Evolutionary conservation across 2,329 filamentous ascomycete species (phyloP).

Genomic region (Phyllosticta citrichinensis): DNA sequence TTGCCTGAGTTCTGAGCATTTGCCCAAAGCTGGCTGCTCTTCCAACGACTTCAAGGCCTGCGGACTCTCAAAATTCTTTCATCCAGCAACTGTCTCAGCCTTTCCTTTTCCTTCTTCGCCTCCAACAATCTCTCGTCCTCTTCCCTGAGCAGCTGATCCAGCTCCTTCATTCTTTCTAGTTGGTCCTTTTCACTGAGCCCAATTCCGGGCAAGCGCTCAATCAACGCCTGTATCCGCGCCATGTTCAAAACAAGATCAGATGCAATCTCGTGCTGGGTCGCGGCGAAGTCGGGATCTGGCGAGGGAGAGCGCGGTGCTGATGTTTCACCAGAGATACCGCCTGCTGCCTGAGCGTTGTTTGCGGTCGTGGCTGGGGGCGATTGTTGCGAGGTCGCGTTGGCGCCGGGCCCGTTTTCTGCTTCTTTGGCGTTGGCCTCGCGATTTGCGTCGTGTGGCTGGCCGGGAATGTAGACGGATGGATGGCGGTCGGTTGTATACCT

Average conservation of each 20-base stretch:
- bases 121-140: constrained; percentile 31
- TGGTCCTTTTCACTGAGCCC: constrained; percentile 72
- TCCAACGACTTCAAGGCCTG: constrained; percentile 14
- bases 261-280: constrained; percentile 52
- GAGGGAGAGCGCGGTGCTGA: constrained; percentile 4
- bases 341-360: constrained; percentile 8
- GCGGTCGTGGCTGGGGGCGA: constrained; percentile 5
- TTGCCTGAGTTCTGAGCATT: background rate
- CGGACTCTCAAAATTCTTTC: constrained; percentile 34
- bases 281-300: constrained; percentile 4
- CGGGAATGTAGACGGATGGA: constrained; percentile 31
- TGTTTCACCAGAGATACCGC: constrained; percentile 1
- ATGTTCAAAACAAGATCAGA: constrained; percentile 69
- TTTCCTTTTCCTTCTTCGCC: constrained; percentile 34
- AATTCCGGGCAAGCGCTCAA: constrained; percentile 64
- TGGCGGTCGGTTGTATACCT: constrained; percentile 34
- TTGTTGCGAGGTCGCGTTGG: constrained; percentile 14
- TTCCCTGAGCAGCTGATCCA: constrained; percentile 34
- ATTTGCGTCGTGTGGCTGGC: constrained; percentile 31
- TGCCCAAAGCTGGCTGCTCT: background rate
- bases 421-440: constrained; percentile 18
- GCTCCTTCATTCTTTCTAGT: constrained; percentile 44
- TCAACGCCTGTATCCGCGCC: constrained; percentile 71
- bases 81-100: constrained; percentile 36
- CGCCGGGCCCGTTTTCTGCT: background rate